Evolutionary conservation across 1,284 basidiomycete species (phyloP), one percentile per base, ranked within the genome.

Genomic region (Omphalotus olearius): DNA sequence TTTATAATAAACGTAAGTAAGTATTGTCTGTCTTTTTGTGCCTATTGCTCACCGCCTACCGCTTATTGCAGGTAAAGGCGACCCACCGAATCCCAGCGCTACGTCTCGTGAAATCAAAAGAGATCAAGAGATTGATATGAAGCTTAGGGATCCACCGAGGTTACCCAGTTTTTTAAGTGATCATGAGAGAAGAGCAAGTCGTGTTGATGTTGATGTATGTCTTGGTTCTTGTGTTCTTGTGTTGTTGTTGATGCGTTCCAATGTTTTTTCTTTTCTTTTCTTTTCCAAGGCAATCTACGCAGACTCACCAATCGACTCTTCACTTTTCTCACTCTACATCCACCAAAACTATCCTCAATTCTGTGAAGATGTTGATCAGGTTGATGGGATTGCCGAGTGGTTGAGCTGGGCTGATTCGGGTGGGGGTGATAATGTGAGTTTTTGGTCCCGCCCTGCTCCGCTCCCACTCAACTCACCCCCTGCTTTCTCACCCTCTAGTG

Each of bases 1-100:
- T 99, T 46, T 99, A 96, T 67, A 98, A 97, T 68, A 99, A 98
- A 69, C 82, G 96, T 92, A 53, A 53, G 81, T 69, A n/a, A n/a
- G n/a, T n/a, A n/a, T n/a, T n/a, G n/a, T n/a, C n/a, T n/a, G n/a
- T n/a, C n/a, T n/a, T n/a, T n/a, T n/a, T n/a, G n/a, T n/a, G n/a
- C n/a, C n/a, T n/a, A n/a, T n/a, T 10, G 26, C 10, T 28, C 26
- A 4, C 26, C 26, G 5, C 26, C 26, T 28, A 28, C 26, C 26
- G 52, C 28, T 37, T 54, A 4, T n/a, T n/a, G n/a, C 53, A 92
- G 89, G 90, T 4, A 89, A 88, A 65, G 82, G 80, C 2, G 90
- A 91, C 61, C 74, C 79, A 17, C 74, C 79, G 3, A 68, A 66
- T 47, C 56, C 76, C 1, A 82, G 76, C 14, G 71, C 78, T 1